Evolutionary conservation across 2,329 filamentous ascomycete species (phyloP).

Genomic region (Dryadomyces quercivorus): DNA sequence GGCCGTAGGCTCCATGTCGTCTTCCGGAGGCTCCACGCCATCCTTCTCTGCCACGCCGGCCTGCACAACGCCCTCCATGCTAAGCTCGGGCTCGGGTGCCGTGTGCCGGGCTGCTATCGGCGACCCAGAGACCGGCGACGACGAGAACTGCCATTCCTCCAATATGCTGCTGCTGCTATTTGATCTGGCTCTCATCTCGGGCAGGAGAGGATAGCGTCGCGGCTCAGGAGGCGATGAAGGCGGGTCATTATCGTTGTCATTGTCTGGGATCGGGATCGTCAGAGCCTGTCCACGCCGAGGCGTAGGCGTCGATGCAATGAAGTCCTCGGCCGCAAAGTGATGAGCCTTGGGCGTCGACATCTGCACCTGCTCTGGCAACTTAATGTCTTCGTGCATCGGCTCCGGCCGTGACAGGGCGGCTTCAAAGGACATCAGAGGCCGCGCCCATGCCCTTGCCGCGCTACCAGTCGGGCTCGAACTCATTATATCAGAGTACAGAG

Average conservation of each 20-base stretch:
- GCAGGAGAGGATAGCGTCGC: slow-evolving; percentile 37
- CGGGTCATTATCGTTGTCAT: slow-evolving; percentile 34
- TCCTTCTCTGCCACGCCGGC: slow-evolving; percentile 3
- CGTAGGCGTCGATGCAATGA: slow-evolving; percentile 47
- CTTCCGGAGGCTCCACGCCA: too few relatives aligned
- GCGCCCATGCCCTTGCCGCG: background rate
- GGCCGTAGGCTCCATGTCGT: background rate
- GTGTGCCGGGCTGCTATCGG: slow-evolving; percentile 26
- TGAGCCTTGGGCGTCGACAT: slow-evolving; percentile 33
- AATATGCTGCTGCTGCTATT: slow-evolving; percentile 21
- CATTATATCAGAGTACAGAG: slow-evolving; percentile 55
- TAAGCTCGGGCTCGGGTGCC: slow-evolving; percentile 10
- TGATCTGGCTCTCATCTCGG: slow-evolving; percentile 39
- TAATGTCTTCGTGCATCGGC: background rate
- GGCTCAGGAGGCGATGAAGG: slow-evolving; percentile 48
- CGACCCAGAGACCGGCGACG: slow-evolving; percentile 41
- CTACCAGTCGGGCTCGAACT: slow-evolving; percentile 35
- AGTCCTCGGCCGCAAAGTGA: slow-evolving; percentile 20
- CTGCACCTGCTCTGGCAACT: slow-evolving; percentile 12
- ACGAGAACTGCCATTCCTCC: slow-evolving; percentile 41
- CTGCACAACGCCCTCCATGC: slow-evolving; percentile 13
- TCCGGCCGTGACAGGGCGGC: background rate
- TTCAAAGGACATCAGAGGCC: slow-evolving; percentile 10
- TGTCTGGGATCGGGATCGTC: slow-evolving; percentile 19
- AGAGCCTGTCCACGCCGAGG: slow-evolving; percentile 41